Conservation (phyloP, 2,329 filamentous ascomycete genomes). For the Colletotrichum costaricense region DNA sequence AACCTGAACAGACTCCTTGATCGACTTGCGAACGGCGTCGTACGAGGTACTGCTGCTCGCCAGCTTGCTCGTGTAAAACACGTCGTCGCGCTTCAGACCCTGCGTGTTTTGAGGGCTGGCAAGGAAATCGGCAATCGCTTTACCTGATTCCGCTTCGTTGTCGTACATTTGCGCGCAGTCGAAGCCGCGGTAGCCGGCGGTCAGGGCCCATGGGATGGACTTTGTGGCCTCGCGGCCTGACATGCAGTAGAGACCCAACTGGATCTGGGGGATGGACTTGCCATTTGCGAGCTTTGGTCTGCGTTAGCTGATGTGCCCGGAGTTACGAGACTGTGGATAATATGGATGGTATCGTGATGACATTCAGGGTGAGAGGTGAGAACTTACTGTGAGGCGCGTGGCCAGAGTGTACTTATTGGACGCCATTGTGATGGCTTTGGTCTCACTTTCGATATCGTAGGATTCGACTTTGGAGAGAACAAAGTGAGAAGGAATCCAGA, state of each 20-base stretch:
- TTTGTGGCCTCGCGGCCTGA: slow-evolving; percentile 68
- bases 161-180: slow-evolving; percentile 67
- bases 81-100: slow-evolving; percentile 71
- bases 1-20: slow-evolving; percentile 72
- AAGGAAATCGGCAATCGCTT: slow-evolving; percentile 71
- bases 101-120: slow-evolving; percentile 56
- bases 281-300: slow-evolving; percentile 69
- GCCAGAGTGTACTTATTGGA: slow-evolving; percentile 24
- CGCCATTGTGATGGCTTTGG: slow-evolving; percentile 4
- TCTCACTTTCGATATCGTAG: neutral
- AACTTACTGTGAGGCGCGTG: slow-evolving; percentile 27
- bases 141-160: slow-evolving; percentile 79
- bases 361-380: neutral
- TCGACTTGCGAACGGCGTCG: slow-evolving; percentile 73
- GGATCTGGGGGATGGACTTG: slow-evolving; percentile 75
- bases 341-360: neutral
- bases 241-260: slow-evolving; percentile 81
- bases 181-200: slow-evolving; percentile 62
- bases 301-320: neutral
- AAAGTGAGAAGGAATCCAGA: neutral
- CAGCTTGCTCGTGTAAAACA: slow-evolving; percentile 86
- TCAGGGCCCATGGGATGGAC: slow-evolving; percentile 68
- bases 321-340: neutral
- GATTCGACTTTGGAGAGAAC: too few species aligned
- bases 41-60: slow-evolving; percentile 74